Evolutionary conservation across 805 yeast species (phyloP).

Genomic region (Groenewaldozyma salmanticensis): DNA sequence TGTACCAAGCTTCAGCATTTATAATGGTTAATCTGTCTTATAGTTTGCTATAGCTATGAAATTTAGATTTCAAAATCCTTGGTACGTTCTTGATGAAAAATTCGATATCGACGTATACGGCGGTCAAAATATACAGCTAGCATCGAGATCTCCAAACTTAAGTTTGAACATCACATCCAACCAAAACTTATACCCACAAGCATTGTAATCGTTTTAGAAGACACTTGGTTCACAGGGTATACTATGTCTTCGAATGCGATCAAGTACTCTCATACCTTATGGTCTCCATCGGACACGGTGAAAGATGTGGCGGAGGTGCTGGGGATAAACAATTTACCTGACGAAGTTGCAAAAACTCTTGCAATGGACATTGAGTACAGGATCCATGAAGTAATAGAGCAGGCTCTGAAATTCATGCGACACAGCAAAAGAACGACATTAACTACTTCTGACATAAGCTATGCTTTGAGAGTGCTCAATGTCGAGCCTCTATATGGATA

Average conservation of each 20-base stretch:
- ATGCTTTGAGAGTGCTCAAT: conserved; percentile 75
- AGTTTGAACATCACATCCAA: no score
- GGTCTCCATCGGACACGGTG: conserved; percentile 98
- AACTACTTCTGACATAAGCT: conserved; percentile 69
- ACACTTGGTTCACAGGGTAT: no score
- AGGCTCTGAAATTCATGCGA: conserved; percentile 92
- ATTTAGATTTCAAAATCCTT: no score
- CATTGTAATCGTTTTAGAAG: no score
- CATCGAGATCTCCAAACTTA: no score
- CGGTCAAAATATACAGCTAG: no score
- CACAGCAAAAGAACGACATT: conserved; percentile 80
- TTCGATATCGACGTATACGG: no score
- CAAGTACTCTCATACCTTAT: conserved; percentile 67
- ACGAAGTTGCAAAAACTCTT: conserved; percentile 85
- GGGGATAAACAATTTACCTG: conserved; percentile 66
- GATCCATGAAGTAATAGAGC: conserved; percentile 89
- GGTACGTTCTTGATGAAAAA: no score
- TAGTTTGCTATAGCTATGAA: no score
- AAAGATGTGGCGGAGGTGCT: conserved; percentile 90
- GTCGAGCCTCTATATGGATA: conserved; percentile 93
- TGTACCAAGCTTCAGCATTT: no score
- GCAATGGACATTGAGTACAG: conserved; percentile 99
- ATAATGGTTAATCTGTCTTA: no score
- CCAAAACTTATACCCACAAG: no score
- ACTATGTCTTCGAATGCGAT: conserved; percentile 20